Base-by-base conservation (phyloP, 2,329 filamentous ascomycete species). In the Microsporum canis region DNA sequence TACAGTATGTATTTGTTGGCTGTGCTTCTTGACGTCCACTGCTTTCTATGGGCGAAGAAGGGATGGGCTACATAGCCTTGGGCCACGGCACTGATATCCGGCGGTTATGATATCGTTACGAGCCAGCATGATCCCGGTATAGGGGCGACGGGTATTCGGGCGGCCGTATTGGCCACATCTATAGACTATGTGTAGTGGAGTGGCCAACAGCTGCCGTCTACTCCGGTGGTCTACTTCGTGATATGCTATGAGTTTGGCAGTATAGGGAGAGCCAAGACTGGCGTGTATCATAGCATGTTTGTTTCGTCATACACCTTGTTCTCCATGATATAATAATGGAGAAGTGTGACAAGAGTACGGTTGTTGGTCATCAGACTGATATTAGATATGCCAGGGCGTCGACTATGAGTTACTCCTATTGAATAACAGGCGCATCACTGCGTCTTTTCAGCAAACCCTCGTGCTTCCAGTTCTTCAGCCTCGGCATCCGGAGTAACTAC, bases 371-470 rank as follows among this genome's bases (percentile, higher is more conserved):
- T 31, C 27, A 12, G 45, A 12, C 45, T 51, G 45, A 14, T 3
- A 10, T 31, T 29, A 29, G 14, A 55, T 36, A 36, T 34, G 31
- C 31, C n/a, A 34, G 29, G 5, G 14, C 7, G 8, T 14, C 31
- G 23, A 29, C 45, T 14, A 31, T 29, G 12, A 27, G 7, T 51
- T 12, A 7, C 14, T 8, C 6, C 45, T 51, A 31, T 51, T 23
- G 10, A 12, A 51, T 5, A 34, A 57, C 12, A n/a, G 10, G 10
- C 29, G 3, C 12, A 47, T 41, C 57, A 63, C 27, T 41, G 43
- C 36, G 61, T 57, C 63, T 75, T 78, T 68, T 81, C 72, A 0
- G 80, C 82, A 68, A 86, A 83, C 0, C 83, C 82, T 60, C 80
- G 81, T 59, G 77, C 75, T 63, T 83, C 78, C 49, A 87, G 71